Conservation (phyloP, 192 early-diverging fungal genomes). For the Chytriomyces sp. region DNA sequence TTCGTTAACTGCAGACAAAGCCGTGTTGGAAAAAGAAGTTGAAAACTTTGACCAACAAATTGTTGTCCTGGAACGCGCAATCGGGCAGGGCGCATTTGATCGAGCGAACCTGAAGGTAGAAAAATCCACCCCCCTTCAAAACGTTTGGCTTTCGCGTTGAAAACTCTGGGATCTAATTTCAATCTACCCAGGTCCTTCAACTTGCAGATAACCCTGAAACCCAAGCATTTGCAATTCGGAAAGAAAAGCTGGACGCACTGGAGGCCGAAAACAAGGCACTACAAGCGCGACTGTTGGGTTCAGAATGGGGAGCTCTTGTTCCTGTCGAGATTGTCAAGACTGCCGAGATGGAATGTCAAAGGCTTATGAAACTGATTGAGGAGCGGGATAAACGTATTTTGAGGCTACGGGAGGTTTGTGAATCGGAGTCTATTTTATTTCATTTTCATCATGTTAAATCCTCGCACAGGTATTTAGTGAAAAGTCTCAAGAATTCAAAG, state of each 20-base stretch:
- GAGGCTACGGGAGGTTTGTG: constrained; percentile 67
- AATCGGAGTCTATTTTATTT: constrained; percentile 10
- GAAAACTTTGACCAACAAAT: constrained; percentile 60
- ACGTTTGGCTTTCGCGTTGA: too few relatives aligned
- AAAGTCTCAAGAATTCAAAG: constrained; percentile 75
- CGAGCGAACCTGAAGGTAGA: constrained; percentile 54
- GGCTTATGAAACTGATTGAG: constrained; percentile 58
- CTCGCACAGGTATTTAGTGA: constrained; percentile 61
- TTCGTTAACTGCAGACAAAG: constrained; percentile 38
- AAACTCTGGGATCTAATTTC: too few relatives aligned
- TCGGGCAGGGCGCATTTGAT: constrained; percentile 71
- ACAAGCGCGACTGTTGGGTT: constrained; percentile 31
- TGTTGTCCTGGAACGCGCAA: constrained; percentile 60
- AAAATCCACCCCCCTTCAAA: background rate
- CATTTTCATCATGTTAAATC: background rate
- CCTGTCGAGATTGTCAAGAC: constrained; percentile 64
- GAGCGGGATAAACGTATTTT: constrained; percentile 70
- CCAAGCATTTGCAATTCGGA: constrained; percentile 69
- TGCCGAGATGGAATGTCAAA: constrained; percentile 62
- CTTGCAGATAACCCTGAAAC: constrained; percentile 79
- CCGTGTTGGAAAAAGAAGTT: constrained; percentile 43
- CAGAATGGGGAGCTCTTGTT: constrained; percentile 34
- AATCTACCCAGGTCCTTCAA: constrained; percentile 57
- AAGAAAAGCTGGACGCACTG: constrained; percentile 69
- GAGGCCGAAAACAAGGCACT: constrained; percentile 72